Conservation (phyloP, 352 stramenopile species). For the Pythium sp. region DNA sequence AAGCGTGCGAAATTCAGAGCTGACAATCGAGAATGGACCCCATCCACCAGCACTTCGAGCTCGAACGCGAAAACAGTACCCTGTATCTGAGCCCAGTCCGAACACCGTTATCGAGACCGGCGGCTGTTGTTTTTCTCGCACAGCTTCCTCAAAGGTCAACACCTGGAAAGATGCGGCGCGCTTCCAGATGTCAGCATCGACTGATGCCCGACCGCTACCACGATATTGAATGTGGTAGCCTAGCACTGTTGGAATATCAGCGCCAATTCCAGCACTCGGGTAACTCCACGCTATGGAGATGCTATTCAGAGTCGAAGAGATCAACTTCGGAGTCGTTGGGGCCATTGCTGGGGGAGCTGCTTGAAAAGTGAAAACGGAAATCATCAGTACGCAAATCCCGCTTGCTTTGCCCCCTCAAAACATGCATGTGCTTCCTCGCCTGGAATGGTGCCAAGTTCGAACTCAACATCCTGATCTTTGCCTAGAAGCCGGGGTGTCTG, state of each 20-base stretch:
- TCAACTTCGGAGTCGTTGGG: slow-evolving; percentile 29
- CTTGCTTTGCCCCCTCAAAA: too few species aligned
- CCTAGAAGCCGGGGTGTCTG: slow-evolving; percentile 46
- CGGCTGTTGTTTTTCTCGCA: slow-evolving; percentile 24
- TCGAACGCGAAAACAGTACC: slow-evolving; percentile 61
- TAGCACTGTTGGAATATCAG: slow-evolving; percentile 44
- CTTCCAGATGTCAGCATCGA: slow-evolving; percentile 37
- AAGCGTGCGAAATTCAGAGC: slow-evolving; percentile 35
- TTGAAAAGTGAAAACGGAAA: neutral
- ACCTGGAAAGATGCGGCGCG: slow-evolving; percentile 54
- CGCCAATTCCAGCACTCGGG: slow-evolving; percentile 3
- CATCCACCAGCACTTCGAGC: slow-evolving; percentile 59
- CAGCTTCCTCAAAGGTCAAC: slow-evolving; percentile 46
- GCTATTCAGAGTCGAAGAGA: slow-evolving; percentile 39
- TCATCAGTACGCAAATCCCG: neutral
- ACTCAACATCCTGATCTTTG: slow-evolving; percentile 29
- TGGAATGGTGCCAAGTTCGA: slow-evolving; percentile 39
- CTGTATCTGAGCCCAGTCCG: slow-evolving; percentile 39
- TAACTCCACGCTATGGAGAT: slow-evolving; percentile 46
- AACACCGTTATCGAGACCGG: slow-evolving; percentile 30
- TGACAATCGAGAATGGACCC: slow-evolving; percentile 53
- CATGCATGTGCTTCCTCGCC: slow-evolving; percentile 13
- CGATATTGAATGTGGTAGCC: slow-evolving; percentile 62
- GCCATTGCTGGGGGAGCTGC: slow-evolving; percentile 32
- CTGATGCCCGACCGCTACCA: slow-evolving; percentile 39